Percentiles rank a stretch among this genome's conserved stretches.
Conservation (phyloP, 371 early-diverging fungal species). For the Entomophthora muscae region DNA sequence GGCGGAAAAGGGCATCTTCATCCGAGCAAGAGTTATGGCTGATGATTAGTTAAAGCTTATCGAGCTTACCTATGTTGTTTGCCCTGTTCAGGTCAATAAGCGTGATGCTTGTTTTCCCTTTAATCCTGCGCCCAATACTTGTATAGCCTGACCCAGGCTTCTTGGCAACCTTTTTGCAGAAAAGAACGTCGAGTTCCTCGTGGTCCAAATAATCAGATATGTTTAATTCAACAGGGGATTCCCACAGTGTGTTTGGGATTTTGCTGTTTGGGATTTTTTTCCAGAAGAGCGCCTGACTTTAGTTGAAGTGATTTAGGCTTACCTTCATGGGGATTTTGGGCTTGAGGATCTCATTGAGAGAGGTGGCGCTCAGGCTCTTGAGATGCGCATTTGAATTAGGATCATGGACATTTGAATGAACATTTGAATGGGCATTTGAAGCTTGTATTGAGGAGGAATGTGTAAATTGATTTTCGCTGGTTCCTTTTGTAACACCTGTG, state of each 20-base stretch:
- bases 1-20: constrained; percentile 41
- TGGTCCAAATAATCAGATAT: constrained; percentile 10
- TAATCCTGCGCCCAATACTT: background rate
- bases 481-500: no score
- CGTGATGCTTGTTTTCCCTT: constrained; percentile 16
- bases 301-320: background rate
- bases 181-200: constrained; percentile 17
- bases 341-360: background rate
- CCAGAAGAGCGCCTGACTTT: constrained; percentile 14
- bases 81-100: constrained; percentile 36
- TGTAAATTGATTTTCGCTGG: no score
- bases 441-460: no score
- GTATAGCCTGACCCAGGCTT: constrained; percentile 6
- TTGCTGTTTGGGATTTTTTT: constrained; percentile 16
- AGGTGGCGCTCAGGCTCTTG: background rate
- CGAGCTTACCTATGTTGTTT: constrained; percentile 32
- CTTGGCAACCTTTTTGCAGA: constrained; percentile 9
- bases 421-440: no score
- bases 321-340: constrained; percentile 9
- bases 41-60: constrained; percentile 14
- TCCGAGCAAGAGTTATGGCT: constrained; percentile 51
- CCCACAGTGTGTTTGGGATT: constrained; percentile 21
- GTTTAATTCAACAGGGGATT: background rate
- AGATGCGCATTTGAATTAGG: constrained; percentile 18
- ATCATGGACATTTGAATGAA: no score